Conservation (phyloP, 2,329 filamentous ascomycete species). For the Eurotiales sp. region DNA sequence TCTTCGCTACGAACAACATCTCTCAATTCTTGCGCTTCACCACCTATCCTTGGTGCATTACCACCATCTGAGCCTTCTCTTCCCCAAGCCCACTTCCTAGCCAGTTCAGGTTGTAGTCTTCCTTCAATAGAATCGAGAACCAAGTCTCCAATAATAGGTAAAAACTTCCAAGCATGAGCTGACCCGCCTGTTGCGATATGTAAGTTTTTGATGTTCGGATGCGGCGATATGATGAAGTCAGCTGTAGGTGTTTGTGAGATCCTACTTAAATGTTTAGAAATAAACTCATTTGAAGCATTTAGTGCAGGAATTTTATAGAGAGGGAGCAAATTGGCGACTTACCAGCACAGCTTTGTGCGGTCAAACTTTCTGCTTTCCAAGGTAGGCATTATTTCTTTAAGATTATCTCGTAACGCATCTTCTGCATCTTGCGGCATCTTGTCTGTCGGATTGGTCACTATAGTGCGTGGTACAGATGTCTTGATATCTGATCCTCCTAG, state of each 20-base stretch:
- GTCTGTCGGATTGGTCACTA: constrained; percentile 22
- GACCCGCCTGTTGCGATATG: constrained; percentile 23
- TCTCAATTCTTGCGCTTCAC: constrained; percentile 2
- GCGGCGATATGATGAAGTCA: constrained; percentile 21
- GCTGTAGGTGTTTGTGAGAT: constrained; percentile 16
- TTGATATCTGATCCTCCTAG: constrained; percentile 14
- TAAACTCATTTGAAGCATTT: too few relatives aligned
- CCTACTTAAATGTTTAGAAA: constrained; percentile 17
- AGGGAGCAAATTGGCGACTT: too few relatives aligned
- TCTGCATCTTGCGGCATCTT: constrained; percentile 23
- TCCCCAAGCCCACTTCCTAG: constrained; percentile 8
- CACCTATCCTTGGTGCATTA: constrained; percentile 2
- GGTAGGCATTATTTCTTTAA: constrained; percentile 21
- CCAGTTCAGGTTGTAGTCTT: neutral
- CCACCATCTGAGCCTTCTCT: neutral
- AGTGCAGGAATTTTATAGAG: too few relatives aligned
- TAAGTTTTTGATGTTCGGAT: constrained; percentile 17
- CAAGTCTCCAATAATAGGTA: constrained; percentile 20
- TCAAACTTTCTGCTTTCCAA: constrained; percentile 22
- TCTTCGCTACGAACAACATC: constrained; percentile 1
- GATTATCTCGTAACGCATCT: constrained; percentile 18
- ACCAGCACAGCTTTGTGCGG: constrained; percentile 24
- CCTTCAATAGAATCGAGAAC: constrained; percentile 18
- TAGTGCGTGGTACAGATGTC: constrained; percentile 22
- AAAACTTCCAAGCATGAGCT: constrained; percentile 21